A percentile compares a stretch with the other conserved stretches of the same genome.
These are phyloP conservation scores for Ilyonectria destructans DNA, from an alignment of 2,329 filamentous ascomycete genomes.

Conservation along the genomic window DNA sequence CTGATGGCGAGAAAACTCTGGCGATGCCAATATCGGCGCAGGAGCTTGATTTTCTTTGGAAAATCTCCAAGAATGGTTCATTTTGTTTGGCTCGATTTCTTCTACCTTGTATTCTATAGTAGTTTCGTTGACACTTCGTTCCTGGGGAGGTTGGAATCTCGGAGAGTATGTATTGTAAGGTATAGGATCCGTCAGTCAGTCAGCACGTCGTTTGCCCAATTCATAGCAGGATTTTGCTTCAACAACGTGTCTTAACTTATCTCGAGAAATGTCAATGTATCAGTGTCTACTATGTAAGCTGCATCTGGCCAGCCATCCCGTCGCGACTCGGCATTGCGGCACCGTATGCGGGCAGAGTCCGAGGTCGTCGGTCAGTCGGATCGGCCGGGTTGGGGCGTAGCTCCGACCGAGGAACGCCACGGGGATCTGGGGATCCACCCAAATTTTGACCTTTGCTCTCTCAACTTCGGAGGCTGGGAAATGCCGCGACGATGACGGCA, in stretches of 20 bases:
- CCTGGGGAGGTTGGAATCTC: slow-evolving; percentile 4
- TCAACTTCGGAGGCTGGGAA: slow-evolving; percentile 51
- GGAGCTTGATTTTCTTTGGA: background rate
- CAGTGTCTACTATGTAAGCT: background rate
- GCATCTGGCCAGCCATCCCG: slow-evolving; percentile 13
- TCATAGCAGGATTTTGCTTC: background rate
- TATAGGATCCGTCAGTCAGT: background rate
- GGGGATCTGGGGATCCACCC: slow-evolving; percentile 41
- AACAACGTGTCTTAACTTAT: background rate
- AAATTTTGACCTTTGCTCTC: slow-evolving; percentile 42
- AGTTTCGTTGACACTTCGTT: slow-evolving; percentile 13
- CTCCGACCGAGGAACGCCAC: slow-evolving; percentile 44
- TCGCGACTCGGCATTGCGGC: slow-evolving; percentile 19
- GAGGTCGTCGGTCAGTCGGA: slow-evolving; percentile 40
- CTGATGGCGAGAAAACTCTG: slow-evolving; percentile 15
- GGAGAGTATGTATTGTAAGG: slow-evolving; percentile 14
- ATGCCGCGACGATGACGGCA: slow-evolving; percentile 57
- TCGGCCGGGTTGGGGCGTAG: slow-evolving; percentile 39
- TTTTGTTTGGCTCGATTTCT: background rate
- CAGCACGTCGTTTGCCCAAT: background rate
- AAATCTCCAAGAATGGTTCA: background rate
- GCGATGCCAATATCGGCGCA: background rate
- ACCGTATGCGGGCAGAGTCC: slow-evolving; percentile 32
- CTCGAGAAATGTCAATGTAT: too few relatives aligned
- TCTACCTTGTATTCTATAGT: slow-evolving; percentile 14